phyloP scores from a whole-genome alignment of 2,329 filamentous ascomycete genomes.

The Arachnomyces sp. region DNA sequence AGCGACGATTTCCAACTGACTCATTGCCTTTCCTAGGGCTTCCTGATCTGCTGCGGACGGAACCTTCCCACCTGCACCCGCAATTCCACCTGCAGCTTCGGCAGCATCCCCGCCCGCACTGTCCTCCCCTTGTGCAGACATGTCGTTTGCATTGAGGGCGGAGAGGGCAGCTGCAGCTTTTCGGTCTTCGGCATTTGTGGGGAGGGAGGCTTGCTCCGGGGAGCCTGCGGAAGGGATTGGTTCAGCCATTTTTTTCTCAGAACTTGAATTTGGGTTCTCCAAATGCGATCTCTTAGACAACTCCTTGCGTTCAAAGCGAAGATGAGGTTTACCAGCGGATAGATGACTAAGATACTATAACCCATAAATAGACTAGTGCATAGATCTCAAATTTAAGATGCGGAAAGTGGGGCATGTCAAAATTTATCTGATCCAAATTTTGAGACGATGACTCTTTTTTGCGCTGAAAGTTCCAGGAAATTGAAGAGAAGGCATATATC shows the following conservation, averaged over 20 bases:
- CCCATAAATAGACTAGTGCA: no score
- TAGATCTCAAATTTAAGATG: neutral
- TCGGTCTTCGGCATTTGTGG: constrained; percentile 41
- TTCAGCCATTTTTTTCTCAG: constrained; percentile 31
- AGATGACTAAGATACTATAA: neutral
- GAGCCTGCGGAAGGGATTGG: constrained; percentile 32
- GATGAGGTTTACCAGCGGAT: no score
- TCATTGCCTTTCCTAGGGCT: constrained; percentile 43
- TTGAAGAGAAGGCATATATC: no score
- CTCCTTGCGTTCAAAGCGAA: no score
- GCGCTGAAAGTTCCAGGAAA: no score
- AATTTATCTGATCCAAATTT: neutral
- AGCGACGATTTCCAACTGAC: constrained; percentile 37
- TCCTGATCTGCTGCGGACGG: constrained; percentile 37
- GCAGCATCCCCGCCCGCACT: constrained; percentile 13
- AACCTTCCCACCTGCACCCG: constrained; percentile 17
- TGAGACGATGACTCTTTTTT: neutral
- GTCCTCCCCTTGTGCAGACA: constrained; percentile 24
- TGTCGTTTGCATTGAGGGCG: constrained; percentile 36
- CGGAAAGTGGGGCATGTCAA: neutral
- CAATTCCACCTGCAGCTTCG: constrained; percentile 22
- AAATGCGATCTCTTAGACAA: no score
- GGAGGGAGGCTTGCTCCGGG: constrained; percentile 26
- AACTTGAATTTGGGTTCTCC: no score
- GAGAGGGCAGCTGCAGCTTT: constrained; percentile 43